phyloP scores from a whole-genome alignment of 202 grass and related monocot genomes.

The Musa balbisiana region DNA sequence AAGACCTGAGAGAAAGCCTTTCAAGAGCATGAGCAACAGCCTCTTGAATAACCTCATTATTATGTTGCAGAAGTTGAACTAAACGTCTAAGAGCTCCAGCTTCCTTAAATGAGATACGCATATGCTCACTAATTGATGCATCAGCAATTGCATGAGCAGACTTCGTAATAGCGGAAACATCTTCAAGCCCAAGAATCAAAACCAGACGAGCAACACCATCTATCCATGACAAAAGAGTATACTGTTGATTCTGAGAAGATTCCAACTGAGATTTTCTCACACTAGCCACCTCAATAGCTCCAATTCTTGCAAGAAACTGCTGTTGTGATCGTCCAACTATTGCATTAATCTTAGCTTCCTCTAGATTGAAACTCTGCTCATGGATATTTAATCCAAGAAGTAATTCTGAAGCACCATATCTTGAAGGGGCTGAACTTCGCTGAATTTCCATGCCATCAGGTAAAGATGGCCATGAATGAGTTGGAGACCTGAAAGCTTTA shows the following conservation, averaged over 20 bases:
- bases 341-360: constrained; percentile 53
- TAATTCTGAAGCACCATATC: constrained; percentile 66
- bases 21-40: constrained; percentile 46
- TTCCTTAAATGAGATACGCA: constrained; percentile 57
- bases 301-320: constrained; percentile 61
- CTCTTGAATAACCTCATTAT: constrained; percentile 36
- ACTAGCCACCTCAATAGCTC: constrained; percentile 60
- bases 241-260: constrained; percentile 31
- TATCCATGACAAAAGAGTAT: constrained; percentile 64
- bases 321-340: constrained; percentile 66
- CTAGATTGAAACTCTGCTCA: constrained; percentile 34
- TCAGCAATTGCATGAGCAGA: constrained; percentile 53
- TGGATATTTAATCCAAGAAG: constrained; percentile 51
- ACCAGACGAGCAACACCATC: constrained; percentile 59
- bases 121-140: constrained; percentile 54
- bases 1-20: constrained; percentile 51
- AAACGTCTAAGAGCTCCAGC: constrained; percentile 47
- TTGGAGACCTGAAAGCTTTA: constrained; percentile 43
- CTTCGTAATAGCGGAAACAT: constrained; percentile 45
- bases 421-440: constrained; percentile 42
- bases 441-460: constrained; percentile 65
- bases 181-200: constrained; percentile 62
- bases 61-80: constrained; percentile 51
- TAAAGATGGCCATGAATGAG: constrained; percentile 67
- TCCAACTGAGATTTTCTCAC: constrained; percentile 35